Percentiles rank a stretch among this genome's conserved stretches.
Evolutionary conservation across 305 asterid species (phyloP).

Genomic region (Petunia hybrid): DNA sequence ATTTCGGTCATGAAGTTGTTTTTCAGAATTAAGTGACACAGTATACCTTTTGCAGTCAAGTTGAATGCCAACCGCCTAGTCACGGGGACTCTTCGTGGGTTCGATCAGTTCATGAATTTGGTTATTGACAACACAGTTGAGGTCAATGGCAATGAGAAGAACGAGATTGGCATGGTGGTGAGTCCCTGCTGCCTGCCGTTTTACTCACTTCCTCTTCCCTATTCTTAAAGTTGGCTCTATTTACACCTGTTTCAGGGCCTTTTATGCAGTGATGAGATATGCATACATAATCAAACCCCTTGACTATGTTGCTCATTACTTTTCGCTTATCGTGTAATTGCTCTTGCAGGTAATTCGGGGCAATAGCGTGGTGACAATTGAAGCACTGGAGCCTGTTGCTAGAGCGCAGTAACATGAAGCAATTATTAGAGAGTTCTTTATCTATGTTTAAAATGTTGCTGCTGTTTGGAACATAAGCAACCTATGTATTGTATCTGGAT

Average conservation of each 20-base stretch:
- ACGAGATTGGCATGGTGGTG: slow-evolving; percentile 94
- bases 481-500: not conserved
- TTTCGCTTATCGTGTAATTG: not conserved
- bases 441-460: not conserved
- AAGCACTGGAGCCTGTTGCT: slow-evolving; percentile 36
- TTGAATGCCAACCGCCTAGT: slow-evolving; percentile 36
- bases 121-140: slow-evolving; percentile 36
- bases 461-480: not conserved
- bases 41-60: slow-evolving; percentile 32
- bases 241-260: not conserved
- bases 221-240: not conserved
- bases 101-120: slow-evolving; percentile 42
- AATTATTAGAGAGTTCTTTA: not conserved
- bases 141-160: slow-evolving; percentile 33
- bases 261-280: not conserved
- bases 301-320: not conserved
- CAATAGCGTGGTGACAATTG: slow-evolving; percentile 38
- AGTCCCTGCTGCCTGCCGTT: slow-evolving; percentile 19
- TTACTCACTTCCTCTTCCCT: not conserved
- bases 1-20: not conserved
- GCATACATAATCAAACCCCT: not conserved
- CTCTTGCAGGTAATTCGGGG: slow-evolving; percentile 35
- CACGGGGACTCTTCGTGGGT: slow-evolving; percentile 39
- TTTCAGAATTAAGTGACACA: not conserved
- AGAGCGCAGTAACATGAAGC: slow-evolving; percentile 16